A percentile compares a stretch with the other conserved stretches of the same genome.
Conservation (phyloP, 495 filamentous ascomycete genomes). For the Tuber aestivum region DNA sequence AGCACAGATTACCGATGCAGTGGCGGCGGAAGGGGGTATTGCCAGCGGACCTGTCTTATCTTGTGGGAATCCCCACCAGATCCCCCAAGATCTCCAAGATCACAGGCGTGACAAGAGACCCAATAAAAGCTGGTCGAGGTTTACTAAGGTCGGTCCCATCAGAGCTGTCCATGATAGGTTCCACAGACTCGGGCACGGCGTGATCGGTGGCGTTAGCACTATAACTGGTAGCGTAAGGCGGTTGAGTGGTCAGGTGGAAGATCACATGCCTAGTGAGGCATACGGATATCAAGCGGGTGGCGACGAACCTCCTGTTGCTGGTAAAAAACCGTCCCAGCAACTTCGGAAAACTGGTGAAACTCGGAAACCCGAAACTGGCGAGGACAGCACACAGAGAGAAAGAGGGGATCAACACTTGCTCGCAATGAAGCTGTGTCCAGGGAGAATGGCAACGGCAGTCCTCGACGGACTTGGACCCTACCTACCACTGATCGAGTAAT, state of each 20-base stretch:
- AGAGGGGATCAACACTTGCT: constrained; percentile 34
- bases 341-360: not conserved
- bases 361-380: constrained; percentile 8
- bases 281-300: constrained; percentile 26
- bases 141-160: constrained; percentile 44
- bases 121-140: constrained; percentile 46
- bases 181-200: constrained; percentile 56
- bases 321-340: not conserved
- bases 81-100: constrained; percentile 44
- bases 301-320: not conserved
- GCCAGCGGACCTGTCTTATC: constrained; percentile 59
- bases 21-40: constrained; percentile 15
- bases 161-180: constrained; percentile 53
- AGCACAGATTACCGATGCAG: constrained; percentile 10
- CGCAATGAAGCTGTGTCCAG: constrained; percentile 14
- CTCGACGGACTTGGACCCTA: not conserved
- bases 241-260: constrained; percentile 29
- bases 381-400: constrained; percentile 20
- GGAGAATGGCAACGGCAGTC: constrained; percentile 8
- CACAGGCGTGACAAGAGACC: constrained; percentile 42
- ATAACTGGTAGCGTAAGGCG: constrained; percentile 28
- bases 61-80: constrained; percentile 75
- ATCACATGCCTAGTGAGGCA: constrained; percentile 26
- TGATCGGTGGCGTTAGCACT: constrained; percentile 19
- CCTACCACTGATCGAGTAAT: constrained; percentile 4